Percentiles rank a stretch among this genome's conserved stretches.
Conservation (phyloP, 495 filamentous ascomycete genomes). For the Xylaria venustula region DNA sequence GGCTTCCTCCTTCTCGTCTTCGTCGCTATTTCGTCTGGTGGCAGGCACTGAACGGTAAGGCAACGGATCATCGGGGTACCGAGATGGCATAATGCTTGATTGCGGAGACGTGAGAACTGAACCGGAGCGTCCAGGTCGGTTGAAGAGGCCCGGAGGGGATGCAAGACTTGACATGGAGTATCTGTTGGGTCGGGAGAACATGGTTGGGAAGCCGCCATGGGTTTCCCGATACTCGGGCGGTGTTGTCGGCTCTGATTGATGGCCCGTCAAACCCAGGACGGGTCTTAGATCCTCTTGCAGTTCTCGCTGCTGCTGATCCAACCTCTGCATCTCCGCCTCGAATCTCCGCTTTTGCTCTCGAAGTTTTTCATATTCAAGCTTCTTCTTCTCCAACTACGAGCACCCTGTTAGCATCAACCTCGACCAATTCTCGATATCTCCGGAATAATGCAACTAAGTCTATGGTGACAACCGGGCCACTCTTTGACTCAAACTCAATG, state of each 20-base stretch:
- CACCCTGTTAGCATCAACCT: conserved; percentile 29
- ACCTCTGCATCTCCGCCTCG: conserved; percentile 80
- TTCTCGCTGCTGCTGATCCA: conserved; percentile 78
- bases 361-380: conserved; percentile 80
- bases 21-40: conserved; percentile 80
- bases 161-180: conserved; percentile 80
- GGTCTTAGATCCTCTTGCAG: conserved; percentile 73
- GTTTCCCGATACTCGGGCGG: conserved; percentile 88
- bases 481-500: too few species aligned
- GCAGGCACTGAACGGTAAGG: conserved; percentile 84
- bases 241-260: conserved; percentile 91
- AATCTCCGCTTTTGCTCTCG: conserved; percentile 81
- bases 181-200: conserved; percentile 73
- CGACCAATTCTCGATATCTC: too few species aligned
- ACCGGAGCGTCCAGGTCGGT: conserved; percentile 68
- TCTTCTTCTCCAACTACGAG: conserved; percentile 84
- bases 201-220: conserved; percentile 62
- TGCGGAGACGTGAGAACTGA: conserved; percentile 65
- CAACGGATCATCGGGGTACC: conserved; percentile 55
- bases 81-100: conserved; percentile 48
- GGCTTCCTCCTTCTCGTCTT: conserved; percentile 68
- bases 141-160: conserved; percentile 75
- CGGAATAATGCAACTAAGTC: too few species aligned
- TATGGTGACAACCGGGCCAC: too few species aligned
- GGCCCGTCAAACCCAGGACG: conserved; percentile 49